A percentile compares a stretch with the other conserved stretches of the same genome.
These are phyloP conservation scores for Cenchrus americanus DNA, from an alignment of 176 grass and related monocot species.

Conservation along the genomic window DNA sequence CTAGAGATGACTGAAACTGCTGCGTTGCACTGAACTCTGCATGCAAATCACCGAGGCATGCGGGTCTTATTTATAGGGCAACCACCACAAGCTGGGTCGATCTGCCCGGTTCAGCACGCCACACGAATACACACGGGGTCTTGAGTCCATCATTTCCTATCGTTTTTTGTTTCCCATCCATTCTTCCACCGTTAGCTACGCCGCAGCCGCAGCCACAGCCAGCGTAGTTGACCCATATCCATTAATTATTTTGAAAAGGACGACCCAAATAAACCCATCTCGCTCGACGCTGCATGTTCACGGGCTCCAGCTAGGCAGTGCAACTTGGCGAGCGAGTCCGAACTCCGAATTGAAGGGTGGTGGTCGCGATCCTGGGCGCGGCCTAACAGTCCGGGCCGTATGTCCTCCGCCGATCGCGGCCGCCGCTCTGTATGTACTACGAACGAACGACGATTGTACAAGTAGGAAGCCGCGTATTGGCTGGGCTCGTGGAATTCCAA, in stretches of 20 bases:
- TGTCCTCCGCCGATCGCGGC: too few relatives aligned
- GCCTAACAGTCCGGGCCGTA: not conserved
- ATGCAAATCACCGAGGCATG: not conserved
- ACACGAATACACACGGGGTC: not conserved
- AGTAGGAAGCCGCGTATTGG: not conserved
- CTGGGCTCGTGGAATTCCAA: constrained; percentile 19
- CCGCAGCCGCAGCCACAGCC: not conserved
- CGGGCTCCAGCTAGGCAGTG: not conserved
- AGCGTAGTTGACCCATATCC: too few relatives aligned
- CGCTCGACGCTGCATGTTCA: not conserved
- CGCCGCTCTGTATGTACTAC: too few relatives aligned
- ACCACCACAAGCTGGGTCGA: not conserved
- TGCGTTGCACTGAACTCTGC: not conserved
- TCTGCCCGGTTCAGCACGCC: not conserved
- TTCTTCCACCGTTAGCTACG: not conserved
- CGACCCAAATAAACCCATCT: too few relatives aligned
- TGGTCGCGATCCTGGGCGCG: too few relatives aligned
- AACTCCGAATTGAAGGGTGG: too few relatives aligned
- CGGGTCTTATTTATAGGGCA: constrained; percentile 30
- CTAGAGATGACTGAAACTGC: too few relatives aligned
- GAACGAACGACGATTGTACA: too few relatives aligned
- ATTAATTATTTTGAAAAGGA: too few relatives aligned
- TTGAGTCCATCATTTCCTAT: too few relatives aligned
- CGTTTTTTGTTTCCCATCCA: too few relatives aligned
- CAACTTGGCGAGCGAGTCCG: not conserved